A percentile compares a stretch with the other conserved stretches of the same genome.
phyloP scores from a whole-genome alignment of 768 basidiomycete genomes.

The Boletellus sp. region DNA sequence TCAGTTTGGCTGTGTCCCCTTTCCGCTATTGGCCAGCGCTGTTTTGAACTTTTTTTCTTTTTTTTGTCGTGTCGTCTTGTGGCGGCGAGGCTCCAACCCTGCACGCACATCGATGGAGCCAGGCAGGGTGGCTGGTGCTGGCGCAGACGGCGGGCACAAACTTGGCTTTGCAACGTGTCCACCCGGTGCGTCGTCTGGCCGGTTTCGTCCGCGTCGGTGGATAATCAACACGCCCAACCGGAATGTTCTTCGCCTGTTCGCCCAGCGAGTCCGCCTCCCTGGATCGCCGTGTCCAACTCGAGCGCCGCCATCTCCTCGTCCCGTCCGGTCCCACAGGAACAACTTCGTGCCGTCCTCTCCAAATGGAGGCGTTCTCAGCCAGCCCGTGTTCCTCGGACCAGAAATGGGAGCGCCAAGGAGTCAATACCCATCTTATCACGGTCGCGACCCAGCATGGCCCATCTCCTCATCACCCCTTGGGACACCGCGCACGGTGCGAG shows the following conservation, averaged over 20 bases:
- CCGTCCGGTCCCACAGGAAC: too few relatives aligned
- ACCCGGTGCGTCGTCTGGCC: not conserved
- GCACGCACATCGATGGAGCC: too few relatives aligned
- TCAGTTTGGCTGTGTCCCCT: not conserved
- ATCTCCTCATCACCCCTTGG: conserved; percentile 1
- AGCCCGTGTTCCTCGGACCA: conserved; percentile 14
- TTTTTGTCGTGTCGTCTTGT: not conserved
- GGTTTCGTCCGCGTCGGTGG: not conserved
- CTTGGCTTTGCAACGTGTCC: not conserved
- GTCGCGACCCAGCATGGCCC: conserved; percentile 5
- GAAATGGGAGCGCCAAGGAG: not conserved
- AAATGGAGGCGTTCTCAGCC: not conserved
- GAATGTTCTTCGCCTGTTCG: not conserved
- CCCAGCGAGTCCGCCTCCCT: not conserved
- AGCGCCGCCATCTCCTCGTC: too few relatives aligned
- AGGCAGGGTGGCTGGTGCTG: too few relatives aligned
- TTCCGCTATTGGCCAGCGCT: not conserved
- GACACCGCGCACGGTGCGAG: conserved; percentile 2
- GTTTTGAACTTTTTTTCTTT: too few relatives aligned
- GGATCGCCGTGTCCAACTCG: too few relatives aligned
- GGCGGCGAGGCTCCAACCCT: not conserved
- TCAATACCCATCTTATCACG: conserved; percentile 20
- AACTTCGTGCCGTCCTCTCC: not conserved
- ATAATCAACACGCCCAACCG: not conserved
- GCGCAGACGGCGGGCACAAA: not conserved